A percentile compares a stretch with the other conserved stretches of the same genome.
phyloP scores from a whole-genome alignment of 1,284 basidiomycete genomes.

The Boletellus dicymbophilus region DNA sequence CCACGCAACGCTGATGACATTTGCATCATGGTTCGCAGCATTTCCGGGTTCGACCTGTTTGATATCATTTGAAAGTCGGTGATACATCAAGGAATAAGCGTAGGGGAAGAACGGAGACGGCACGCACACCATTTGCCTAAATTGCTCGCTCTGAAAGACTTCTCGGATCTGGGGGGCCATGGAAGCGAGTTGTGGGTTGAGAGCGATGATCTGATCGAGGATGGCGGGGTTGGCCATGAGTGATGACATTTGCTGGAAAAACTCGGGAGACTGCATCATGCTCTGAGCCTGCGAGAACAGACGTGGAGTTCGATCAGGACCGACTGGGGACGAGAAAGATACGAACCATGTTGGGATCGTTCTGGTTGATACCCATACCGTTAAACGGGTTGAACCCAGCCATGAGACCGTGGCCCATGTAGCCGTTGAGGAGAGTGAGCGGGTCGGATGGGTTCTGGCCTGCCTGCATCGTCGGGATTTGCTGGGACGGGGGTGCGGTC shows the following conservation, averaged over 20 bases:
- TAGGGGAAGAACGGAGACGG: background rate
- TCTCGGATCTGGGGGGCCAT: conserved; percentile 84
- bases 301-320: conserved; percentile 2
- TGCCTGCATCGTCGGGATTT: conserved; percentile 77
- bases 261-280: conserved; percentile 84
- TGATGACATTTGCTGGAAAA: conserved; percentile 73
- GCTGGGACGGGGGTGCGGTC: conserved; percentile 40
- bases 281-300: conserved; percentile 54
- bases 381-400: conserved; percentile 87
- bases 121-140: conserved; percentile 78
- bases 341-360: conserved; percentile 88
- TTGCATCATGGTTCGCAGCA: conserved; percentile 80
- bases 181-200: conserved; percentile 75
- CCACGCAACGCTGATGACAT: conserved; percentile 68
- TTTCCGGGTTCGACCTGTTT: conserved; percentile 72
- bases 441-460: conserved; percentile 83
- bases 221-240: conserved; percentile 82
- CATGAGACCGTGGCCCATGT: conserved; percentile 71
- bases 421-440: conserved; percentile 72
- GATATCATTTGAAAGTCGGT: background rate
- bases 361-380: conserved; percentile 82
- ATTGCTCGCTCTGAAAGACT: conserved; percentile 79
- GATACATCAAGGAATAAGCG: background rate
- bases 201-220: conserved; percentile 82
- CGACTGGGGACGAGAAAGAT: background rate